A percentile compares a stretch with the other conserved stretches of the same genome.
These are phyloP conservation scores for Manihot esculenta DNA, from an alignment of 441 rosid genomes.

Conservation along the genomic window DNA sequence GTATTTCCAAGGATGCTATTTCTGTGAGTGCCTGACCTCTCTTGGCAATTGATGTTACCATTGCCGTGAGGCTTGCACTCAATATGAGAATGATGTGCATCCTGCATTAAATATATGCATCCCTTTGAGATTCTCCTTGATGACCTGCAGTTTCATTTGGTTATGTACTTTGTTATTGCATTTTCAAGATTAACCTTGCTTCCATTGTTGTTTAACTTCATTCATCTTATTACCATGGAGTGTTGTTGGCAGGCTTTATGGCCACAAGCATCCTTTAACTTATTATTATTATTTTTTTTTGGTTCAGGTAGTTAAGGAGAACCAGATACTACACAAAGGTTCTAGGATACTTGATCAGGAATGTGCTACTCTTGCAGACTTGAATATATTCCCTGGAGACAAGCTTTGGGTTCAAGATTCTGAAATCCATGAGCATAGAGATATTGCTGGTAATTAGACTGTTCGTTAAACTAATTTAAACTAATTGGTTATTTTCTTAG, in stretches of 20 bases:
- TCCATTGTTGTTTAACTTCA: conserved; percentile 1
- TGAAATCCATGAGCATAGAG: conserved; percentile 91
- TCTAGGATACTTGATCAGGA: conserved; percentile 74
- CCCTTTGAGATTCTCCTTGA: not conserved
- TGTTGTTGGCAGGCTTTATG: conserved; percentile 15
- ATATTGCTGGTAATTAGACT: conserved; percentile 77
- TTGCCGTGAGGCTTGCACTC: not conserved
- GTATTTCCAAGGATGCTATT: conserved; percentile 1
- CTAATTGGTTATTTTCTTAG: conserved; percentile 2
- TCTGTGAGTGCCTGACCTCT: not conserved
- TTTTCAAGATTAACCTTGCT: not conserved
- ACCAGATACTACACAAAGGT: conserved; percentile 93
- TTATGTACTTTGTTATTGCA: conserved; percentile 1
- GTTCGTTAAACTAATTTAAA: not conserved
- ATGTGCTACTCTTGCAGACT: conserved; percentile 93
- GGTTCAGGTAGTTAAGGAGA: conserved; percentile 92
- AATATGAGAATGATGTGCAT: not conserved
- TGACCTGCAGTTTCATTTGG: not conserved
- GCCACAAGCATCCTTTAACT: conserved; percentile 1
- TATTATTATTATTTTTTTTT: too few species aligned
- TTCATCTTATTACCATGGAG: not conserved
- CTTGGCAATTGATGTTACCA: not conserved
- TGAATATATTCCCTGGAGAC: conserved; percentile 94
- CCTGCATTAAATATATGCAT: not conserved
- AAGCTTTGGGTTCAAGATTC: conserved; percentile 98